Percentiles rank a stretch among this genome's conserved stretches.
These are phyloP conservation scores for Aspergillus japonicus DNA, from an alignment of 2,329 filamentous ascomycete genomes.

Conservation along the genomic window DNA sequence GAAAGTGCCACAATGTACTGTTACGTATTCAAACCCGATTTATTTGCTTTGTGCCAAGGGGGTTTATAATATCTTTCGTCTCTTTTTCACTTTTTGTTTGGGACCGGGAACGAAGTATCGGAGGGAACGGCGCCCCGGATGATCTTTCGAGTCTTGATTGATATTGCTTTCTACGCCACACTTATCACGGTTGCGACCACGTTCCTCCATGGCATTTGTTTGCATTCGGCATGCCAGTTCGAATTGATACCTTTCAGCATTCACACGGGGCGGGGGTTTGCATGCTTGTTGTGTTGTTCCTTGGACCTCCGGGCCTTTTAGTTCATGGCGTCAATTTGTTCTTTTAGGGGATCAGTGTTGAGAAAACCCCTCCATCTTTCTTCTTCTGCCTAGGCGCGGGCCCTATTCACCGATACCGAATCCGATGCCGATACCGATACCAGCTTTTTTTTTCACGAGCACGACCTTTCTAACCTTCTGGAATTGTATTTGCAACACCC, in stretches of 20 bases:
- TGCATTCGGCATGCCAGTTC: constrained; percentile 22
- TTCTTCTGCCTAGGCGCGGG: neutral
- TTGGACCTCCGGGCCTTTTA: constrained; percentile 19
- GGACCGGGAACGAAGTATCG: constrained; percentile 14
- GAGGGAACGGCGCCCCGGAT: constrained; percentile 23
- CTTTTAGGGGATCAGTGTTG: constrained; percentile 18
- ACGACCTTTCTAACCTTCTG: constrained; percentile 26
- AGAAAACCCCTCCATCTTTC: constrained; percentile 13
- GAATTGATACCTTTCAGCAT: constrained; percentile 30
- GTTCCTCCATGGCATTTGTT: constrained; percentile 18
- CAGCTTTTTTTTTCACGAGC: constrained; percentile 30
- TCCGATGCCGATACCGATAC: constrained; percentile 27
- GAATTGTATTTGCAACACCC: constrained; percentile 31
- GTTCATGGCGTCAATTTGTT: constrained; percentile 28
- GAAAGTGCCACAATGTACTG: constrained; percentile 13
- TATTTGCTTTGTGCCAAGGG: constrained; percentile 15
- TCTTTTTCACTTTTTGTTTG: constrained; percentile 2
- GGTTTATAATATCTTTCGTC: constrained; percentile 3
- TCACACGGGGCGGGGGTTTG: constrained; percentile 19
- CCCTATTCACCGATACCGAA: neutral
- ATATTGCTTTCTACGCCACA: constrained; percentile 11
- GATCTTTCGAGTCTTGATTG: constrained; percentile 13
- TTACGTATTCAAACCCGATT: constrained; percentile 14
- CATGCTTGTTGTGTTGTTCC: constrained; percentile 24
- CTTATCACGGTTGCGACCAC: constrained; percentile 7